Evolutionary conservation across 768 basidiomycete genomes (phyloP).

Genomic region (Albatrellus ellisii): DNA sequence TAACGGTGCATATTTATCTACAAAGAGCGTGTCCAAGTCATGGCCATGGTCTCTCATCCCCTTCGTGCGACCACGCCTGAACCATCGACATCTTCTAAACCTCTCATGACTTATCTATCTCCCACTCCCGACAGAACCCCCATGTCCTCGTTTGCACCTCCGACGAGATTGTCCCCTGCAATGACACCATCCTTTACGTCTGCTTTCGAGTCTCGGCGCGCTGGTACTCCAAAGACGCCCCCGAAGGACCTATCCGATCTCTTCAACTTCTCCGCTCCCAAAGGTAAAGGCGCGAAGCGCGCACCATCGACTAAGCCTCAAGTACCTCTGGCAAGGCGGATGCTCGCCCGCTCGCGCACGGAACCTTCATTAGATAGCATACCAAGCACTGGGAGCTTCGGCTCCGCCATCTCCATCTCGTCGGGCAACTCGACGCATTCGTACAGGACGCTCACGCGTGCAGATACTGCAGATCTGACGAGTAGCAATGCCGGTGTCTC

Average conservation of each 20-base stretch:
- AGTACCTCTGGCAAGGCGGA: conserved; percentile 41
- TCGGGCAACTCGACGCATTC: conserved; percentile 12
- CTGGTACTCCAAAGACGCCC: conserved; percentile 7
- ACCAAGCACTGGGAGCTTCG: conserved; percentile 15
- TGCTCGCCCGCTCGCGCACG: conserved; percentile 59
- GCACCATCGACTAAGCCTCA: conserved; percentile 5
- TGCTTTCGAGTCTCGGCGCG: not conserved
- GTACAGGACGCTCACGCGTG: conserved; percentile 10
- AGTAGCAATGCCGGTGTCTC: not conserved
- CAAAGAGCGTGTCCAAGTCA: no score
- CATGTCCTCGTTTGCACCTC: conserved; percentile 4
- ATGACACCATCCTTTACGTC: conserved; percentile 3
- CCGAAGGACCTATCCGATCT: conserved; percentile 33
- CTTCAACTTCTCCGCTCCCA: conserved; percentile 24
- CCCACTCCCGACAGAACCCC: conserved; percentile 8
- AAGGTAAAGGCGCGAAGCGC: not conserved
- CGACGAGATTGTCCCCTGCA: conserved; percentile 2
- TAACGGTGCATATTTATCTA: no score
- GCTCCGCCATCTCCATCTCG: conserved; percentile 13
- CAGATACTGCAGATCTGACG: conserved; percentile 11
- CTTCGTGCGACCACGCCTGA: not conserved
- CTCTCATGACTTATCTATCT: conserved; percentile 1
- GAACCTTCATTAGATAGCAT: conserved; percentile 28
- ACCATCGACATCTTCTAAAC: conserved; percentile 5
- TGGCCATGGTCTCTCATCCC: not conserved